Conservation (phyloP, 257 asterid species). For the Craterostigma plantagineum region DNA sequence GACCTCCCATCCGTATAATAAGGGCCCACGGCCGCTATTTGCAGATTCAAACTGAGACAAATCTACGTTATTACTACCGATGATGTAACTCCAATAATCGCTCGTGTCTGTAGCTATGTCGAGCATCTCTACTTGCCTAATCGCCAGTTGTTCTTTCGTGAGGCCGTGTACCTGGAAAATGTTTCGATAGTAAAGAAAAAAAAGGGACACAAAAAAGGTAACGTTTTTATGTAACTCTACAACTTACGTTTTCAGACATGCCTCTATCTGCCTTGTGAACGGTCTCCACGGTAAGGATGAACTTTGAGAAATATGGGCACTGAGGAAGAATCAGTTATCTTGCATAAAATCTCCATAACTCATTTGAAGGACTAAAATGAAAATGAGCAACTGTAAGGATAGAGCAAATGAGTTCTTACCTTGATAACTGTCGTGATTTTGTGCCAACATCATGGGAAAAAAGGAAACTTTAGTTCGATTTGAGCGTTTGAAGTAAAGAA, state of each 20-base stretch:
- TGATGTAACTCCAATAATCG: constrained; percentile 78
- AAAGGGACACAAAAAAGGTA: not conserved
- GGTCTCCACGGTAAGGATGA: constrained; percentile 64
- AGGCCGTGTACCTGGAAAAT: constrained; percentile 53
- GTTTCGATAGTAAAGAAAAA: not conserved
- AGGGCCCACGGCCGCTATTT: constrained; percentile 75
- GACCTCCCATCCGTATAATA: constrained; percentile 81
- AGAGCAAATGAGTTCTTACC: constrained; percentile 32
- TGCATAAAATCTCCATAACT: no score
- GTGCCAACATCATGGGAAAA: constrained; percentile 7
- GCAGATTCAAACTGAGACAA: constrained; percentile 50
- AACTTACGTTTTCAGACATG: constrained; percentile 58
- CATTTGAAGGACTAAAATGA: no score
- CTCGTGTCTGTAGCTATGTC: constrained; percentile 47
- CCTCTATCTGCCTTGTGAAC: constrained; percentile 61
- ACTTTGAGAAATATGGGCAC: constrained; percentile 77
- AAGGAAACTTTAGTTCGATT: constrained; percentile 5
- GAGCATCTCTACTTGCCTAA: constrained; percentile 50
- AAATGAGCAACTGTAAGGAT: no score
- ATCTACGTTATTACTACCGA: constrained; percentile 43
- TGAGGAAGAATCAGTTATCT: constrained; percentile 12
- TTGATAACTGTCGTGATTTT: constrained; percentile 57
- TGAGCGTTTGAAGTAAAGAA: not conserved
- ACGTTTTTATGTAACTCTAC: not conserved
- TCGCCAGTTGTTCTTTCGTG: constrained; percentile 39